Conservation (phyloP, 495 filamentous ascomycete genomes). For the Penicillium odoratum region DNA sequence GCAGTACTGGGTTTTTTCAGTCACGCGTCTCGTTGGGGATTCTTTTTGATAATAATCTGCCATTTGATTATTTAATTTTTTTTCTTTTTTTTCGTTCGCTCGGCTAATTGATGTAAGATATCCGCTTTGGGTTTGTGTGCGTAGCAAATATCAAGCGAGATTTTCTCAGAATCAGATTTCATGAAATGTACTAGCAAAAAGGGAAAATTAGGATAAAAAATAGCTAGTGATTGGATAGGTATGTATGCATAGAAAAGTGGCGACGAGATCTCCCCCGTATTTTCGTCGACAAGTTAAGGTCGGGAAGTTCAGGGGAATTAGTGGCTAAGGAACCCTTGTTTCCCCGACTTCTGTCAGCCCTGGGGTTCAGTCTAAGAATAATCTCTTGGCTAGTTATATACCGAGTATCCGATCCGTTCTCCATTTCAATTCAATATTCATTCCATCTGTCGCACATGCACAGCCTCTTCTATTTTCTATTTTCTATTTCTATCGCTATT, state of each 20-base stretch:
- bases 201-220: background rate
- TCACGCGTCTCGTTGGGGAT: conserved; percentile 3
- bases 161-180: no score
- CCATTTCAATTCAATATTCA: no score
- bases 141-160: background rate
- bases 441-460: background rate
- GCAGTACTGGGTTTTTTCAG: conserved; percentile 6
- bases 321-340: conserved; percentile 23
- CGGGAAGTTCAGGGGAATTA: conserved; percentile 40
- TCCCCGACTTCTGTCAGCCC: conserved; percentile 31
- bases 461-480: background rate
- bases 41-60: background rate
- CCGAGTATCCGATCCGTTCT: background rate
- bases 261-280: conserved; percentile 1
- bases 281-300: conserved; percentile 17
- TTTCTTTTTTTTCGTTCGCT: background rate
- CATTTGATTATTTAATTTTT: background rate
- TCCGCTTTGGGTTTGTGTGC: background rate
- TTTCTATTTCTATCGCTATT: background rate
- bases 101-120: conserved; percentile 1
- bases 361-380: conserved; percentile 10
- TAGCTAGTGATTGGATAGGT: background rate
- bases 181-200: background rate
- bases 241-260: background rate
- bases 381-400: background rate